A percentile compares a stretch with the other conserved stretches of the same genome.
Evolutionary conservation across 805 yeast genomes (phyloP).

Genomic region (Kodamaea neixiangensis): DNA sequence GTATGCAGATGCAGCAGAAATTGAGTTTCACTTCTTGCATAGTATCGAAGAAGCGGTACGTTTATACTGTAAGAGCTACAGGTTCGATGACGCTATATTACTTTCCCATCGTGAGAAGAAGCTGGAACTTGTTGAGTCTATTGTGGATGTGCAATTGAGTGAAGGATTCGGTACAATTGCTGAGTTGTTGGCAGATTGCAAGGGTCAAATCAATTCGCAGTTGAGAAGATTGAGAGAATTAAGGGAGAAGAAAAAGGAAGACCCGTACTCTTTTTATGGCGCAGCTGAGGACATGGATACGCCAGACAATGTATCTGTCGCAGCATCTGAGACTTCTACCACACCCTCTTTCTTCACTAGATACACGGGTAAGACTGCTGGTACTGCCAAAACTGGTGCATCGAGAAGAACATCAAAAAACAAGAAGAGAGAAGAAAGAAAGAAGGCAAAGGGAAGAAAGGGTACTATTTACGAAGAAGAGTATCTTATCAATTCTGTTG

Average conservation of each 20-base stretch:
- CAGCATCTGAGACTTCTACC: slow-evolving; percentile 91
- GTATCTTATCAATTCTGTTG: slow-evolving; percentile 83
- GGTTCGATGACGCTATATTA: slow-evolving; percentile 75
- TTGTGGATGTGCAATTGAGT: slow-evolving; percentile 72
- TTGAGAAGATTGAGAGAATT: slow-evolving; percentile 79
- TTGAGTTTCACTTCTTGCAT: slow-evolving; percentile 62
- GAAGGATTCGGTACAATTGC: slow-evolving; percentile 89
- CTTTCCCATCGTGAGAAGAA: slow-evolving; percentile 50
- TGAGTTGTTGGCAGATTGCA: slow-evolving; percentile 92
- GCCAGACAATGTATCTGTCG: slow-evolving; percentile 92
- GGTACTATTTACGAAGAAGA: slow-evolving; percentile 98
- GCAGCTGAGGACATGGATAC: slow-evolving; percentile 59
- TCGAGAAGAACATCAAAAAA: slow-evolving; percentile 91
- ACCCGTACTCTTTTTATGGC: slow-evolving; percentile 86
- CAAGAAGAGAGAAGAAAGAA: slow-evolving; percentile 91
- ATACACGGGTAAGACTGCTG: slow-evolving; percentile 93
- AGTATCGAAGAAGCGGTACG: slow-evolving; percentile 63
- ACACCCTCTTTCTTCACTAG: slow-evolving; percentile 92
- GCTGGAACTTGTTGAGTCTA: slow-evolving; percentile 50
- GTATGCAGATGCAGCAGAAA: slow-evolving; percentile 78
- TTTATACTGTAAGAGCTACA: slow-evolving; percentile 72
- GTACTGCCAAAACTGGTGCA: slow-evolving; percentile 96
- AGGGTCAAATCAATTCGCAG: slow-evolving; percentile 81
- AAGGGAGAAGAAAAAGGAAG: slow-evolving; percentile 77
- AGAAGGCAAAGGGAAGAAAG: slow-evolving; percentile 94